Evolutionary conservation across 2,329 filamentous ascomycete species (phyloP).

Genomic region (Alternaria ventricosa): DNA sequence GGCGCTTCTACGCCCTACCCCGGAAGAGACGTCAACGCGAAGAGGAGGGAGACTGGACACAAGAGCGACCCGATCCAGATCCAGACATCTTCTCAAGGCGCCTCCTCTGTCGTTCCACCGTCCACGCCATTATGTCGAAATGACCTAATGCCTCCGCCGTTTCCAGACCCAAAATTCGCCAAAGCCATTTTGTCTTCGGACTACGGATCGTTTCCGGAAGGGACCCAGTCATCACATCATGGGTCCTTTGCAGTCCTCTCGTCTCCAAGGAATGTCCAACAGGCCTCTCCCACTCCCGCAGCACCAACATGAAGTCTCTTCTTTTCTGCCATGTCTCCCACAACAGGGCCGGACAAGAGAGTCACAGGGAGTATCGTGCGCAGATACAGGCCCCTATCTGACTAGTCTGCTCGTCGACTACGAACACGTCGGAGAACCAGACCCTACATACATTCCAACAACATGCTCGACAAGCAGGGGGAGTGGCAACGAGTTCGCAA

Average conservation of each 20-base stretch:
- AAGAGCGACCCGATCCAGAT: background rate
- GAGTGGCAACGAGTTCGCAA: background rate
- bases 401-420: background rate
- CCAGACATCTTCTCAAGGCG: background rate
- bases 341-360: background rate
- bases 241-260: background rate
- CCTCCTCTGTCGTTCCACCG: background rate
- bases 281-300: background rate
- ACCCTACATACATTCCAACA: background rate
- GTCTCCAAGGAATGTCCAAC: background rate
- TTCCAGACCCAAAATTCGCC: background rate
- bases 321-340: background rate
- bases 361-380: background rate
- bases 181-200: background rate
- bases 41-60: too few species aligned
- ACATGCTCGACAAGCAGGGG: background rate
- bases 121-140: background rate
- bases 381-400: background rate
- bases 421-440: background rate
- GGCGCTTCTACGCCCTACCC: too few species aligned
- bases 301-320: too few species aligned
- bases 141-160: background rate
- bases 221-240: background rate
- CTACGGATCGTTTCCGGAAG: background rate
- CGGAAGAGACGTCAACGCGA: too few species aligned